Evolutionary conservation across 257 asterid species (phyloP), one percentile per base, ranked within the genome.

Genomic region (Solanum virginianum): DNA sequence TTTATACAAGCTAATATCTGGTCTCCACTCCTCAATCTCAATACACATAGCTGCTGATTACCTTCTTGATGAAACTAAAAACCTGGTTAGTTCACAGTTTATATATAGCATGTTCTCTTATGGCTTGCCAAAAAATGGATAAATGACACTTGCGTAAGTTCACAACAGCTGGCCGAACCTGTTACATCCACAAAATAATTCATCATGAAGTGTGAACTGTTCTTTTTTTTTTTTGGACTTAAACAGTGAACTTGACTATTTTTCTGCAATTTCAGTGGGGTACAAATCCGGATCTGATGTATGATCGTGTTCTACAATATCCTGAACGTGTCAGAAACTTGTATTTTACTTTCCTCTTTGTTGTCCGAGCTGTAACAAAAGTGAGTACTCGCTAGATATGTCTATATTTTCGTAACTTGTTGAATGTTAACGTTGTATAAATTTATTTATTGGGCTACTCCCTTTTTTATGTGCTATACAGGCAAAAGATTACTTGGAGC

Each of bases 281-380:
- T 77, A 89, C 86, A 86, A 94, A 94, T 90, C 92, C 88, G 62
- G 97, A 94, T 86, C 47, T 95, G 90, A 90, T 93, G 90, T 84
- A 93, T 84, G 97, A 93, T 82, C 99, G 99, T 85, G 97, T 95
- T 85, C 88, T 95, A 88, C 91, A 89, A 87, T 92, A 93, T 89
- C 99, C 97, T 65, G 97, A 94, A 56, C 99, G 97, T 22, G 99
- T 95, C 87, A 84, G 92, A 86, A 95, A 95, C 89, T 90, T 95
- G 88, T 95, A 95, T 90, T 95, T 95, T 91, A 92, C 98, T 18
- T 95, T 92, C 93, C 92, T 95, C 91, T 95, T 95, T 90, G 99
- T 95, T 84, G 97, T 95, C 87, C 92, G 99, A 83, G 99, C 99
- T 72, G 98, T 92, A 86, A 92, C 97, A 85, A 94, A 95, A 91